Base-by-base conservation (phyloP, 2,329 filamentous ascomycete species). In the Dactylonectria estremocensis region DNA sequence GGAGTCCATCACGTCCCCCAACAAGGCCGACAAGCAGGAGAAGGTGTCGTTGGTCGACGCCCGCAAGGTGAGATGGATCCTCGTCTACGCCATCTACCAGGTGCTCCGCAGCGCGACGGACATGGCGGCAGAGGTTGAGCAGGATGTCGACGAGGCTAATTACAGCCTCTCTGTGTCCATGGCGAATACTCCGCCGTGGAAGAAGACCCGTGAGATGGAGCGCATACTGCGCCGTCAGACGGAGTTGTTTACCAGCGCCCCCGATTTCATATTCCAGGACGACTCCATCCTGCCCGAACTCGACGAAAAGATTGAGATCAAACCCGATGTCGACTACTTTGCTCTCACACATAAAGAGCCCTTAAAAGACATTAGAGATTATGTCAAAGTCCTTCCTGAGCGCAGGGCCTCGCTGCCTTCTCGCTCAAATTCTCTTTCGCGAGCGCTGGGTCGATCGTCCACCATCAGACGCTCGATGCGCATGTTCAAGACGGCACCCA, bases 61-160 rank as follows among this genome's bases (percentile, higher is more conserved):
- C 1, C 89, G 93, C 46, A 95, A 94, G 78, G 88, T 95, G 16
- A 87, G 93, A 45, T 96, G 93, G 93, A 88, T 95, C 33, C 77
- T 95, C 40, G 86, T 95, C 7, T 95, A 95, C 74, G 87, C 90
- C 18, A 86, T 90, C 3, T 87, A 94, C 64, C 93, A 96, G 77
- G 91, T 90, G n/a, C 85, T 96, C 1, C 86, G 88, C 10, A 89
- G 88, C 60, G 90, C 90, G 43, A 91, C 89, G 1, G 82, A 87
- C 37, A 83, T 88, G 0, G 91, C 93, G 0, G 77, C 82, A 5
- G 89, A 93, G 72, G 89, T 93, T 2, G 64, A 72, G 31, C 83
- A 84, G 16, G 88, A 92, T 61, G 82, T 84, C 1, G 82, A 85
- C 1, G 83, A 83, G 14, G 84, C 89, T 1, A 81, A 85, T 0